Conservation (phyloP, 371 early-diverging fungal species). For the Mucor saturninus region DNA sequence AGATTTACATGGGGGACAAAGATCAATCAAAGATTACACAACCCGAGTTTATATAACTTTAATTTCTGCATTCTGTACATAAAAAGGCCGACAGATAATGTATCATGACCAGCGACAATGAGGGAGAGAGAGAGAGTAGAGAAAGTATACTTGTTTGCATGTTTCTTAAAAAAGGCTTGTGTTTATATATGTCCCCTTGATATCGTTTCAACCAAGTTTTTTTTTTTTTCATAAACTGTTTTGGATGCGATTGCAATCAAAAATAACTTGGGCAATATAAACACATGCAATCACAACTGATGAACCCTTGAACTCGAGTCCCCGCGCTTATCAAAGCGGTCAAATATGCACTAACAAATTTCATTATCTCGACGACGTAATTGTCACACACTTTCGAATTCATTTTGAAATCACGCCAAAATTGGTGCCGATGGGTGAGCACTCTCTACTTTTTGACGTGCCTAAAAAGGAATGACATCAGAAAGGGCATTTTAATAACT, state of each 20-base stretch:
- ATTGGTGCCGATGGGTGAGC: not conserved
- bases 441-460: not conserved
- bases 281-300: constrained; percentile 2
- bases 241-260: not conserved
- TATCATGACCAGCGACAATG: too few relatives aligned
- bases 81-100: not conserved
- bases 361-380: constrained; percentile 6
- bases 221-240: not conserved
- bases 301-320: constrained; percentile 10
- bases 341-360: not conserved
- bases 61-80: not conserved
- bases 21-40: constrained; percentile 1
- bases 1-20: not conserved
- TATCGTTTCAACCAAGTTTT: not conserved
- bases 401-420: too few relatives aligned
- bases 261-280: not conserved
- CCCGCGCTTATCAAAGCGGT: not conserved
- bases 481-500: constrained; percentile 10
- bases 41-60: not conserved
- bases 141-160: not conserved
- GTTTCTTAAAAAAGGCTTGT: too few relatives aligned
- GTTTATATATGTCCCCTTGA: not conserved
- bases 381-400: not conserved
- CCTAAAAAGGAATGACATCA: constrained; percentile 5
- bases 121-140: not conserved